Percentiles rank a stretch among this genome's conserved stretches.
Evolutionary conservation across 768 basidiomycete genomes (phyloP).

Genomic region (Suillus sp.): DNA sequence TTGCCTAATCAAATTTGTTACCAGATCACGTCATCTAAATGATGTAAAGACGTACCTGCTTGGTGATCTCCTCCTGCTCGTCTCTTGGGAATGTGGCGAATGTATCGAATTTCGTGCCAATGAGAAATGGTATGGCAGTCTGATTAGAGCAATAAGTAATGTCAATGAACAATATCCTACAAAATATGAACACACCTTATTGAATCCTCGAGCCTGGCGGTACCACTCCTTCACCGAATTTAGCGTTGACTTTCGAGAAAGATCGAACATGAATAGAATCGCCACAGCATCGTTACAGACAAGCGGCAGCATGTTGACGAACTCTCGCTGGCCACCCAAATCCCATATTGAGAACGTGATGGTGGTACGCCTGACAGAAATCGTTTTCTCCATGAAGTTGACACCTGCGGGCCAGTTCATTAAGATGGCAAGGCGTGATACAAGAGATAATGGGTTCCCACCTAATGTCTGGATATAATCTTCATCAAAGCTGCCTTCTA

Average conservation of each 20-base stretch:
- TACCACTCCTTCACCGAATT: conserved; percentile 99
- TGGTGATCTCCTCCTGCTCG: conserved; percentile 99
- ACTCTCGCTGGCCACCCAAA: conserved; percentile 95
- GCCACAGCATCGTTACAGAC: conserved; percentile 99
- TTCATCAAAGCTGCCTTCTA: conserved; percentile 98
- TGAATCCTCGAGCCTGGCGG: conserved; percentile 97
- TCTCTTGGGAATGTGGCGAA: conserved; percentile 95
- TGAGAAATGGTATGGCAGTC: conserved; percentile 98
- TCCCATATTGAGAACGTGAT: conserved; percentile 99
- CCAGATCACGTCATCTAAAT: conserved; percentile 14
- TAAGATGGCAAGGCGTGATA: conserved; percentile 6
- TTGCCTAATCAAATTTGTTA: conserved; percentile 59
- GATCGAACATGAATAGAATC: conserved; percentile 99
- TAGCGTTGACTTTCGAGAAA: conserved; percentile 94
- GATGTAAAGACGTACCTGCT: conserved; percentile 63
- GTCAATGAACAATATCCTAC: not conserved
- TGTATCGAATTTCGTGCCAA: conserved; percentile 98
- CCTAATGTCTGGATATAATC: conserved; percentile 99
- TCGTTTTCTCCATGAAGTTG: conserved; percentile 99
- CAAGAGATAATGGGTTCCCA: conserved; percentile 37
- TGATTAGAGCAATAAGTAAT: conserved; percentile 36
- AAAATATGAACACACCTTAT: conserved; percentile 68
- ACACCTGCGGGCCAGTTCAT: conserved; percentile 56
- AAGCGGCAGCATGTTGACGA: conserved; percentile 98
- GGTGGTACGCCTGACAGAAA: conserved; percentile 95